These are phyloP conservation scores for Kuraishia molischiana DNA, from an alignment of 805 yeast genomes.

Conservation along the genomic window DNA sequence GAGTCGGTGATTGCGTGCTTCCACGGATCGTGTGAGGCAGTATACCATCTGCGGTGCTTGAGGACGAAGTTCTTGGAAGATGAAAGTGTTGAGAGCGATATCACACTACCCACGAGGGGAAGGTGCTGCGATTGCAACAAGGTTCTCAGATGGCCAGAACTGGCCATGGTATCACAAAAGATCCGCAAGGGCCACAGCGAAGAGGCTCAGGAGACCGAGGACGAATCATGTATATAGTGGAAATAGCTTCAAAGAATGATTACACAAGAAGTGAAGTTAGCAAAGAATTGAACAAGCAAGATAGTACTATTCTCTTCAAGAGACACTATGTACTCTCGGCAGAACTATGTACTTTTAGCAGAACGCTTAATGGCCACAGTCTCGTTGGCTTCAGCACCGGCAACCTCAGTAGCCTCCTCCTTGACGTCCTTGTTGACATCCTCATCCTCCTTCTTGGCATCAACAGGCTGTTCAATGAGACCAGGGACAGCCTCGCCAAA, in stretches of 20 bases:
- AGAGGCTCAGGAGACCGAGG: too few species aligned
- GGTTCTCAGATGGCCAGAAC: background rate
- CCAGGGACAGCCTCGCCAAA: background rate
- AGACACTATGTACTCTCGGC: too few species aligned
- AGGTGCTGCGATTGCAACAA: background rate
- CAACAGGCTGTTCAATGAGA: background rate
- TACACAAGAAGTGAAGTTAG: too few species aligned
- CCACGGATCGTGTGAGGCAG: conserved; percentile 14
- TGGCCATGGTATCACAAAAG: conserved; percentile 4
- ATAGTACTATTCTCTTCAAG: too few species aligned
- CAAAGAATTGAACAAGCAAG: too few species aligned
- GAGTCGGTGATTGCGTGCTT: conserved; percentile 14
- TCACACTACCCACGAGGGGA: background rate
- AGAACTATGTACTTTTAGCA: conserved; percentile 18
- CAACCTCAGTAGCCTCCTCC: conserved; percentile 5
- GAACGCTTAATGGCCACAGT: conserved; percentile 15
- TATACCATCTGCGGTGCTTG: conserved; percentile 27
- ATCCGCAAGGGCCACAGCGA: background rate
- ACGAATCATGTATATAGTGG: too few species aligned
- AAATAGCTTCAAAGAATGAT: too few species aligned
- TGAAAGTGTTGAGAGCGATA: background rate
- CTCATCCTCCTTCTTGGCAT: background rate
- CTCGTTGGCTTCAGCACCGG: conserved; percentile 1
- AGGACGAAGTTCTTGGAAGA: conserved; percentile 10
- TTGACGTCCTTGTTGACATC: conserved; percentile 6